A percentile compares a stretch with the other conserved stretches of the same genome.
Conservation (phyloP, 371 early-diverging fungal genomes). For the Mortierella polycephala region DNA sequence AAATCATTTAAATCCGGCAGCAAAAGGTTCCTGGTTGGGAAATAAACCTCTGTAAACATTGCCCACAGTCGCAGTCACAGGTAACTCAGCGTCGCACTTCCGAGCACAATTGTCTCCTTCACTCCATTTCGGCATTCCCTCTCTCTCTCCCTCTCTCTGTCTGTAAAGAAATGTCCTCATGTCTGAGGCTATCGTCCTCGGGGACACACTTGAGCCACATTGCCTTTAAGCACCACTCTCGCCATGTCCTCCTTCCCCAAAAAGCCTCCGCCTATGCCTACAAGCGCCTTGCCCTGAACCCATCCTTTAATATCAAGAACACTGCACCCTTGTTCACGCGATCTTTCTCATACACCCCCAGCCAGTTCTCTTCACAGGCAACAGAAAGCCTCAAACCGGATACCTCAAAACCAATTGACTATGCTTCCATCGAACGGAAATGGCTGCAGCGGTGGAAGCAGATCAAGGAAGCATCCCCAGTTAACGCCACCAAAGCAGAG, state of each 20-base stretch:
- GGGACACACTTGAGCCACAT: constrained; percentile 12
- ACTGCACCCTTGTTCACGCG: constrained; percentile 11
- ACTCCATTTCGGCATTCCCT: background rate
- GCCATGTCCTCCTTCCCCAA: background rate
- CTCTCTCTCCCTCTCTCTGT: background rate
- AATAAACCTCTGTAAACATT: background rate
- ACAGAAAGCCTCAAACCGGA: constrained; percentile 1
- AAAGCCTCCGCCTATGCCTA: background rate
- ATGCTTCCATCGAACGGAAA: constrained; percentile 45
- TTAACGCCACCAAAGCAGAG: constrained; percentile 16
- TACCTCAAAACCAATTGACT: constrained; percentile 41
- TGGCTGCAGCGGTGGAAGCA: constrained; percentile 54
- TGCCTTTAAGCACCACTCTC: background rate
- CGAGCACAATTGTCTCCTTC: background rate
- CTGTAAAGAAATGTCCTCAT: constrained; percentile 19
- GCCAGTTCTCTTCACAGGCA: constrained; percentile 1
- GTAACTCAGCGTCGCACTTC: background rate
- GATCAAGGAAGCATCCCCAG: background rate
- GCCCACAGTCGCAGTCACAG: background rate
- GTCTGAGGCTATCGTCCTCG: constrained; percentile 30
- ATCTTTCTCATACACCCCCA: constrained; percentile 22
- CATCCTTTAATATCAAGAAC: background rate
- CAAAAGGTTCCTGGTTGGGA: background rate
- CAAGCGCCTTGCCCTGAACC: background rate
- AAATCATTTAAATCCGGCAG: too few species aligned